These are phyloP conservation scores for Metarhizium brunneum DNA, from an alignment of 2,329 filamentous ascomycete species.

Conservation along the genomic window DNA sequence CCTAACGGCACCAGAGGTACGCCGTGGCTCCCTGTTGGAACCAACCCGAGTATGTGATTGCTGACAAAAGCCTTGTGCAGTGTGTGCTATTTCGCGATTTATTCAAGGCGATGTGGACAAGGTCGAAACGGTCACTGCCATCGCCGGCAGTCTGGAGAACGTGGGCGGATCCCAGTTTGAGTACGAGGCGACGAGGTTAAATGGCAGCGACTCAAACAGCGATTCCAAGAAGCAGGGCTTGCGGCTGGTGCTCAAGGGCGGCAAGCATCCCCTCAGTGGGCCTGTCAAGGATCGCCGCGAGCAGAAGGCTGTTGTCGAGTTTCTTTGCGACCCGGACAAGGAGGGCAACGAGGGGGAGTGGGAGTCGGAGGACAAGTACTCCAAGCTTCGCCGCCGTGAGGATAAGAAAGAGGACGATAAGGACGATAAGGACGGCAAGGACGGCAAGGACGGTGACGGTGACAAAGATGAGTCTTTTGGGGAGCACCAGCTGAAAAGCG, in stretches of 20 bases:
- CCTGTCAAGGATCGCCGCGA: conserved; percentile 36
- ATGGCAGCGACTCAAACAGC: conserved; percentile 50
- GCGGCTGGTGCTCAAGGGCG: conserved; percentile 57
- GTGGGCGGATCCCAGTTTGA: conserved; percentile 53
- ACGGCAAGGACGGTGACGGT: conserved; percentile 24
- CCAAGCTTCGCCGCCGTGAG: conserved; percentile 12
- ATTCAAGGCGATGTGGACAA: conserved; percentile 39
- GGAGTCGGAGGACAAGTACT: conserved; percentile 34
- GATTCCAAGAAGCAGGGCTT: conserved; percentile 65
- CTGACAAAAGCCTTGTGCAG: conserved; percentile 27
- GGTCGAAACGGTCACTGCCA: conserved; percentile 53
- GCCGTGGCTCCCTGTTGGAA: conserved; percentile 8
- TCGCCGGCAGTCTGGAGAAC: conserved; percentile 61
- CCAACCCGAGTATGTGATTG: background rate
- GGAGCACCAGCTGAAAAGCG: conserved; percentile 44
- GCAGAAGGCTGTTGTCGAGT: conserved; percentile 75
- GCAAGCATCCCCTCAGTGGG: conserved; percentile 44
- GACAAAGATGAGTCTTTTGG: conserved; percentile 30
- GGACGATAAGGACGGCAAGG: conserved; percentile 21
- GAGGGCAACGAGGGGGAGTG: conserved; percentile 67
- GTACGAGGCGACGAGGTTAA: conserved; percentile 56
- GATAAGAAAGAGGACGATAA: conserved; percentile 14
- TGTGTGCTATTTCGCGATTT: conserved; percentile 64
- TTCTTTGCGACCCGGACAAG: conserved; percentile 66
- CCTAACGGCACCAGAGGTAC: conserved; percentile 59